Evolutionary conservation across 176 grass and related monocot species (phyloP).

Genomic region (Coix lacrymajobi): DNA sequence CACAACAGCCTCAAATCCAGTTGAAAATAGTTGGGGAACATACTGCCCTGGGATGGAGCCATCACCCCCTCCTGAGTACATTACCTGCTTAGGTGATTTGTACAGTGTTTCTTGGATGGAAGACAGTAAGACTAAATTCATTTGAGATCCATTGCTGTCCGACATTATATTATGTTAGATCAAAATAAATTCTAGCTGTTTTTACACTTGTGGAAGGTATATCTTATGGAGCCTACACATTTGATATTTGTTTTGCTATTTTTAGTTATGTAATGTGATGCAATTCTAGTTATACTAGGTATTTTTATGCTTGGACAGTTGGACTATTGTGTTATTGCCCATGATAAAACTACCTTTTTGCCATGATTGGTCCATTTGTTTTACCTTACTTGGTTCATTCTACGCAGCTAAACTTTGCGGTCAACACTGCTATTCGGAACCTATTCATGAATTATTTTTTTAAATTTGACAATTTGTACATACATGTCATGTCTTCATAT

Average conservation of each 20-base stretch:
- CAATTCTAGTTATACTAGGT: background rate
- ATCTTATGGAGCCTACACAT: background rate
- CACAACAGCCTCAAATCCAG: slow-evolving; percentile 73
- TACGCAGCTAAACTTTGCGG: background rate
- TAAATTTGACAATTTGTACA: background rate
- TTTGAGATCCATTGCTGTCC: background rate
- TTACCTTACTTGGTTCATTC: background rate
- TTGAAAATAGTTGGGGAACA: slow-evolving; percentile 80
- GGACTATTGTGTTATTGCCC: background rate
- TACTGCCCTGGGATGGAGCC: slow-evolving; percentile 74
- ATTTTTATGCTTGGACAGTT: background rate
- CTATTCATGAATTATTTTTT: background rate
- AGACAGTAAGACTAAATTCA: slow-evolving; percentile 47
- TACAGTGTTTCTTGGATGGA: slow-evolving; percentile 99
- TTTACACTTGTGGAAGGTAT: slow-evolving; percentile 5
- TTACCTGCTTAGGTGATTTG: slow-evolving; percentile 79
- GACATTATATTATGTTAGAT: background rate
- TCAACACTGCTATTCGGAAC: background rate
- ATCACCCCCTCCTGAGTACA: slow-evolving; percentile 62
- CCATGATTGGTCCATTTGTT: background rate
- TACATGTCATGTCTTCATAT: background rate
- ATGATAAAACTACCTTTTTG: background rate
- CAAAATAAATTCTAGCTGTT: background rate
- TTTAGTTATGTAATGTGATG: background rate
- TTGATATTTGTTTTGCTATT: background rate